phyloP scores from a whole-genome alignment of 2,329 filamentous ascomycete species.

The Neurospora sp. region DNA sequence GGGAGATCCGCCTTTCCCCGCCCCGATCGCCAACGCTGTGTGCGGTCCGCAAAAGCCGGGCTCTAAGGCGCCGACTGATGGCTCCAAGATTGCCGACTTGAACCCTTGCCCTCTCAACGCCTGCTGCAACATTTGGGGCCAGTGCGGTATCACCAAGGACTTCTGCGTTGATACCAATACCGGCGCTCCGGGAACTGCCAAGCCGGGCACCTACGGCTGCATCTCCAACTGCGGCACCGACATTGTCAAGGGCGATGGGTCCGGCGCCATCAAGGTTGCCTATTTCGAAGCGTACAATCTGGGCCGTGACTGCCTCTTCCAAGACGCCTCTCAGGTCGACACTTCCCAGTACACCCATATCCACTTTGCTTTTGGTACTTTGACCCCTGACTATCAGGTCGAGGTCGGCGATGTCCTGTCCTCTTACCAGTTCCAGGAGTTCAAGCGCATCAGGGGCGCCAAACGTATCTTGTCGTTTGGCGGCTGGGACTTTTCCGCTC shows the following conservation, averaged over 20 bases:
- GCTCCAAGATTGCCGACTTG: constrained; percentile 24
- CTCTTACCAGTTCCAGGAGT: constrained; percentile 23
- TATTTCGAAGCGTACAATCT: constrained; percentile 28
- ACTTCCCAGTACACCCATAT: constrained; percentile 18
- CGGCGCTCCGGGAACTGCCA: constrained; percentile 2
- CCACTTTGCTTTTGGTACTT: constrained; percentile 23
- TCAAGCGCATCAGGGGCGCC: constrained; percentile 18
- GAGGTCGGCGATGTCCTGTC: constrained; percentile 12
- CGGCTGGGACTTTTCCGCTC: constrained; percentile 34
- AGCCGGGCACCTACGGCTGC: constrained; percentile 4
- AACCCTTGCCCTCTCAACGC: constrained; percentile 37
- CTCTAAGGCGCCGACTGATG: constrained; percentile 21
- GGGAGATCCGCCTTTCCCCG: constrained; percentile 28
- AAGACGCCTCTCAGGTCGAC: constrained; percentile 8
- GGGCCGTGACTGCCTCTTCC: constrained; percentile 22
- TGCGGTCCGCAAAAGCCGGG: constrained; percentile 37
- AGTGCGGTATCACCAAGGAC: constrained; percentile 20
- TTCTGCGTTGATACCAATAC: constrained; percentile 16
- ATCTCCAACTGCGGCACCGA: constrained; percentile 11
- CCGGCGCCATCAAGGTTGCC: constrained; percentile 15
- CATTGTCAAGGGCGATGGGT: neutral
- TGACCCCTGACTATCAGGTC: constrained; percentile 19
- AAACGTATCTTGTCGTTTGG: constrained; percentile 34
- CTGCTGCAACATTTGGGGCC: constrained; percentile 28
- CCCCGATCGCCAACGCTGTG: constrained; percentile 24